These are phyloP conservation scores for Amauroascus verrucosus DNA, from an alignment of 2,329 filamentous ascomycete species.

Conservation along the genomic window DNA sequence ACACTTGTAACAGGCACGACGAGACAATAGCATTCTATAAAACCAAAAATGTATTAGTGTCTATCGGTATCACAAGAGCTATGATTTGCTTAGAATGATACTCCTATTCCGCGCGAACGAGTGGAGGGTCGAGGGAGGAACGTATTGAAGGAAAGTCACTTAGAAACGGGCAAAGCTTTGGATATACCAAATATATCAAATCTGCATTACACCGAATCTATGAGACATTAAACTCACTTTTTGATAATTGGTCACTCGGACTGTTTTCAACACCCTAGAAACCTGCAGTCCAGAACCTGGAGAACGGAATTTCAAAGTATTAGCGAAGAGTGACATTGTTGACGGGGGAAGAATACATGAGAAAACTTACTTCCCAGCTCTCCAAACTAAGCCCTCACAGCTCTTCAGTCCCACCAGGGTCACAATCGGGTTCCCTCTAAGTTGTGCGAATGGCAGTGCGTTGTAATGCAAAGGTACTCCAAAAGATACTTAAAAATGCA, in stretches of 20 bases:
- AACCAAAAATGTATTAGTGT: not conserved
- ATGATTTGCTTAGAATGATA: not conserved
- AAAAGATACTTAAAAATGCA: not conserved
- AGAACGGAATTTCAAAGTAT: not conserved
- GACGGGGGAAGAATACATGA: not conserved
- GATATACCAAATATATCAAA: not conserved
- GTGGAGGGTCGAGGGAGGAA: not conserved
- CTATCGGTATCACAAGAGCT: not conserved
- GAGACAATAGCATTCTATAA: slow-evolving; percentile 62
- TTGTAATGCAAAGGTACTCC: slow-evolving; percentile 5
- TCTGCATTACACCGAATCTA: not conserved
- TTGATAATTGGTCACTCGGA: not conserved
- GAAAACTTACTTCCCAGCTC: slow-evolving; percentile 12
- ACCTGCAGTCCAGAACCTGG: slow-evolving; percentile 3
- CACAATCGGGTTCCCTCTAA: slow-evolving; percentile 9
- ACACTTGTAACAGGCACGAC: slow-evolving; percentile 68
- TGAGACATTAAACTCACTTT: slow-evolving; percentile 3
- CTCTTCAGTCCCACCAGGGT: slow-evolving; percentile 17
- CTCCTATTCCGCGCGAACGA: not conserved
- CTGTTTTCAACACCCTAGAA: not conserved
- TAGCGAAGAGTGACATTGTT: not conserved
- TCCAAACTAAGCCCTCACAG: slow-evolving; percentile 15
- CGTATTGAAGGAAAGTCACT: not conserved
- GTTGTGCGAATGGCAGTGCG: slow-evolving; percentile 1
- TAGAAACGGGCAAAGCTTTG: not conserved